Conservation (phyloP, 176 grass and related monocot species). For the Olyra latifolia region DNA sequence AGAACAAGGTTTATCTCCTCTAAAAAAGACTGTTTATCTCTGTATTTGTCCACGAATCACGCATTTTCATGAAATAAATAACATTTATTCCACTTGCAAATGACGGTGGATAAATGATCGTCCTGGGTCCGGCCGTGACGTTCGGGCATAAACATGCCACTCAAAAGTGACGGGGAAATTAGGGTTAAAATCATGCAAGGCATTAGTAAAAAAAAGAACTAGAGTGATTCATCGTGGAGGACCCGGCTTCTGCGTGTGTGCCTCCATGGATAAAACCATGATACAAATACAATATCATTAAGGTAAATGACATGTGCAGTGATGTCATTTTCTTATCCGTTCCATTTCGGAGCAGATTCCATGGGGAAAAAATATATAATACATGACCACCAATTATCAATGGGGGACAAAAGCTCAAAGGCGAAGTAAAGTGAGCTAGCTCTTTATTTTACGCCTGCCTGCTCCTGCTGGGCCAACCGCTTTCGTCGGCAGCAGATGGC, state of each 20-base stretch:
- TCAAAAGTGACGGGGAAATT: neutral
- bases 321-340: constrained; percentile 41
- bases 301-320: constrained; percentile 36
- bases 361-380: neutral
- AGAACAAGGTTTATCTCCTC: too few species aligned
- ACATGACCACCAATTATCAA: neutral
- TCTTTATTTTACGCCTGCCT: neutral
- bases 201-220: constrained; percentile 1
- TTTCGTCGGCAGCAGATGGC: neutral
- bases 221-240: constrained; percentile 18
- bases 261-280: neutral
- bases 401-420: constrained; percentile 6
- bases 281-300: neutral
- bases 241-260: neutral
- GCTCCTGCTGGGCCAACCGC: neutral
- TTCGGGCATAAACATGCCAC: constrained; percentile 23
- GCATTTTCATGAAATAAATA: neutral
- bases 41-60: neutral
- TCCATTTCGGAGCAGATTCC: constrained; percentile 22
- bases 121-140: constrained; percentile 11
- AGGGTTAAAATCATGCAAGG: constrained; percentile 19
- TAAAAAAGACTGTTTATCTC: too few species aligned
- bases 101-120: constrained; percentile 1
- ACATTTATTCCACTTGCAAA: neutral
- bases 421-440: neutral